Percentiles rank a stretch among this genome's conserved stretches.
Evolutionary conservation across 495 filamentous ascomycete genomes (phyloP).

Genomic region (Penicillium paxilli): DNA sequence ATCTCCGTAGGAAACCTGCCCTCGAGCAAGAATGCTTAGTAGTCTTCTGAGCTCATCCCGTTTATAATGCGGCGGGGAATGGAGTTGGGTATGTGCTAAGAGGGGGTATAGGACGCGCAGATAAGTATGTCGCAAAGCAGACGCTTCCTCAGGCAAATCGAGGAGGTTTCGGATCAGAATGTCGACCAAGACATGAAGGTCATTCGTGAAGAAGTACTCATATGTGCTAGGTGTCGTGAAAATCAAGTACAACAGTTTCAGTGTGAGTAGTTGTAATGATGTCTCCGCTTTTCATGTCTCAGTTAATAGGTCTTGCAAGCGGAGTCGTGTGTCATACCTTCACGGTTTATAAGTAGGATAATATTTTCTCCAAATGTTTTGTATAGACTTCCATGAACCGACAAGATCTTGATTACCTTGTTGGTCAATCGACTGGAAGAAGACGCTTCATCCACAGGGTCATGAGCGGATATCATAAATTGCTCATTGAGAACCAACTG

Average conservation of each 20-base stretch:
- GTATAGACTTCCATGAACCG: slow-evolving; percentile 72
- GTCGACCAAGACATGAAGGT: slow-evolving; percentile 89
- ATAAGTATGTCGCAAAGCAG: slow-evolving; percentile 90
- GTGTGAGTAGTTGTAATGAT: slow-evolving; percentile 86
- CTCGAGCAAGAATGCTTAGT: slow-evolving; percentile 62
- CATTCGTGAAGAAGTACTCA: slow-evolving; percentile 99
- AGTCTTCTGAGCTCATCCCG: slow-evolving; percentile 77
- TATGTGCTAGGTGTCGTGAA: slow-evolving; percentile 89
- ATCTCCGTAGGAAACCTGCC: slow-evolving; percentile 35
- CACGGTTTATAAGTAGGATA: slow-evolving; percentile 92
- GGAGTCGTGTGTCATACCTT: slow-evolving; percentile 54
- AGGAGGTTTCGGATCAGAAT: slow-evolving; percentile 95
- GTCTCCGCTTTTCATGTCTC: slow-evolving; percentile 60
- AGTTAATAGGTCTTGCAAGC: background rate
- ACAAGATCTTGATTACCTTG: slow-evolving; percentile 86
- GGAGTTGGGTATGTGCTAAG: slow-evolving; percentile 86
- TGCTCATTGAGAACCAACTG: slow-evolving; percentile 97
- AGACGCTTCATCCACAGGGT: slow-evolving; percentile 43
- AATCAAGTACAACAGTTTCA: slow-evolving; percentile 92
- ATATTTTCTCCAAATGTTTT: slow-evolving; percentile 98
- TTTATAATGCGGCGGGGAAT: slow-evolving; percentile 85
- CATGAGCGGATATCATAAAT: slow-evolving; percentile 79
- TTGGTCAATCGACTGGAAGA: slow-evolving; percentile 69
- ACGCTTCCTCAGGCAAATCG: slow-evolving; percentile 81
- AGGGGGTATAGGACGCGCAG: slow-evolving; percentile 92